Percentiles rank a stretch among this genome's conserved stretches.
Evolutionary conservation across 2,329 filamentous ascomycete genomes (phyloP).

Genomic region (Colletotrichum paranaense): DNA sequence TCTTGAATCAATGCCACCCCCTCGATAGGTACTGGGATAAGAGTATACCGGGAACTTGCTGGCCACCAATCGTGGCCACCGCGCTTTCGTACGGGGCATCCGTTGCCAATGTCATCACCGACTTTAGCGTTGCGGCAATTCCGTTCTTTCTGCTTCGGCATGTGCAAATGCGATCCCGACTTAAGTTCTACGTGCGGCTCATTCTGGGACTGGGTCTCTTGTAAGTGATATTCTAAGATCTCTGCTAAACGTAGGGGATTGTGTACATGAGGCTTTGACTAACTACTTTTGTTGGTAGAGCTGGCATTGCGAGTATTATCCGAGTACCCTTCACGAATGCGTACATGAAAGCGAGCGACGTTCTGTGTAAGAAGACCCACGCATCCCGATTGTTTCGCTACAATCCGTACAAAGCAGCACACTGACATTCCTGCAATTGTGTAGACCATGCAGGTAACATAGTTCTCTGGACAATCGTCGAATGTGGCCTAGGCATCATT

Average conservation of each 20-base stretch:
- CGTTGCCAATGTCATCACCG: constrained; percentile 43
- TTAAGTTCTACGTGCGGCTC: constrained; percentile 38
- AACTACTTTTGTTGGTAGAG: background rate
- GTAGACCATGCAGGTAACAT: constrained; percentile 34
- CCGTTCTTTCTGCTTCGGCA: constrained; percentile 42
- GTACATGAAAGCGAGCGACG: background rate
- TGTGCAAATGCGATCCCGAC: constrained; percentile 40
- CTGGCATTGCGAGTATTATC: constrained; percentile 3
- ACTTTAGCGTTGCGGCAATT: constrained; percentile 40
- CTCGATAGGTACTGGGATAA: constrained; percentile 41
- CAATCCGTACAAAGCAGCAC: no score
- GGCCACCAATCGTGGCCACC: constrained; percentile 36
- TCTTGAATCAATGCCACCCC: constrained; percentile 40
- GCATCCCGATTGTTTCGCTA: no score
- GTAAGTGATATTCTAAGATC: constrained; percentile 16
- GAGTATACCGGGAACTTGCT: constrained; percentile 37
- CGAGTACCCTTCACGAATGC: background rate
- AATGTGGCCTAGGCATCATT: constrained; percentile 41
- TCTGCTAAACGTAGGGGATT: no score
- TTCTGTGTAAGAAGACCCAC: background rate
- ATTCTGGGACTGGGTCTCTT: constrained; percentile 39
- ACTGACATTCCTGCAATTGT: background rate
- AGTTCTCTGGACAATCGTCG: constrained; percentile 39
- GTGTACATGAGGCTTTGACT: no score
- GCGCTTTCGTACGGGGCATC: constrained; percentile 45